phyloP scores from a whole-genome alignment of 805 yeast species.

The Monosporozyma siamensis region DNA sequence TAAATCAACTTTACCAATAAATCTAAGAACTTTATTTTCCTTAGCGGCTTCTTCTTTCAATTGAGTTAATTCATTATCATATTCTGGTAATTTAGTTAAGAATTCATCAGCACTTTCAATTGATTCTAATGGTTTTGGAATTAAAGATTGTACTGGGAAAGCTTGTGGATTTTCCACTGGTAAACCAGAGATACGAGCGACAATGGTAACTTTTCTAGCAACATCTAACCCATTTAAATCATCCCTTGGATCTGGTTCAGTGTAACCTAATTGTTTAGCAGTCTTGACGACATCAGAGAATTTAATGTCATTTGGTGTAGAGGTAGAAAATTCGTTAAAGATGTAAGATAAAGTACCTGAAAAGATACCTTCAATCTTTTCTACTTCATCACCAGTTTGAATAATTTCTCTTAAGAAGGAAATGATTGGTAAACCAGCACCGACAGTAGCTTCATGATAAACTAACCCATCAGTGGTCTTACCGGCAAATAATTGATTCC shows the following conservation, averaged over 20 bases:
- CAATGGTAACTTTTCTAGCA: conserved; percentile 94
- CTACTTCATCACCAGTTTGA: conserved; percentile 86
- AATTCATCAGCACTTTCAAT: conserved; percentile 69
- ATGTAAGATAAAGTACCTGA: conserved; percentile 94
- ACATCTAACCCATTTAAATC: conserved; percentile 97
- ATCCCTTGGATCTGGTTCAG: conserved; percentile 99
- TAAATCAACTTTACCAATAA: conserved; percentile 84
- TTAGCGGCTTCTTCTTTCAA: conserved; percentile 73
- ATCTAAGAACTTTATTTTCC: conserved; percentile 82
- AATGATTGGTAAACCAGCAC: conserved; percentile 95
- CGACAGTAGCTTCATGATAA: conserved; percentile 97
- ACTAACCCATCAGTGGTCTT: conserved; percentile 54
- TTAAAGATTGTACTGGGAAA: conserved; percentile 88
- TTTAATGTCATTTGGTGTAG: conserved; percentile 49
- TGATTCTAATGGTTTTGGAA: conserved; percentile 76
- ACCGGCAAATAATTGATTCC: conserved; percentile 69
- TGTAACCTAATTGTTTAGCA: conserved; percentile 89
- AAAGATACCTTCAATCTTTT: conserved; percentile 89
- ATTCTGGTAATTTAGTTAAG: conserved; percentile 69
- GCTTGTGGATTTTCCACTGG: conserved; percentile 79
- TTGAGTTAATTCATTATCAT: conserved; percentile 68
- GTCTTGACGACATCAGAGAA: conserved; percentile 84
- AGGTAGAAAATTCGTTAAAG: conserved; percentile 83
- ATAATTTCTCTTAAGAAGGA: conserved; percentile 82
- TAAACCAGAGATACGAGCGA: conserved; percentile 87